Evolutionary conservation across 1,284 basidiomycete species (phyloP).

Genomic region (Ustilago sp.): DNA sequence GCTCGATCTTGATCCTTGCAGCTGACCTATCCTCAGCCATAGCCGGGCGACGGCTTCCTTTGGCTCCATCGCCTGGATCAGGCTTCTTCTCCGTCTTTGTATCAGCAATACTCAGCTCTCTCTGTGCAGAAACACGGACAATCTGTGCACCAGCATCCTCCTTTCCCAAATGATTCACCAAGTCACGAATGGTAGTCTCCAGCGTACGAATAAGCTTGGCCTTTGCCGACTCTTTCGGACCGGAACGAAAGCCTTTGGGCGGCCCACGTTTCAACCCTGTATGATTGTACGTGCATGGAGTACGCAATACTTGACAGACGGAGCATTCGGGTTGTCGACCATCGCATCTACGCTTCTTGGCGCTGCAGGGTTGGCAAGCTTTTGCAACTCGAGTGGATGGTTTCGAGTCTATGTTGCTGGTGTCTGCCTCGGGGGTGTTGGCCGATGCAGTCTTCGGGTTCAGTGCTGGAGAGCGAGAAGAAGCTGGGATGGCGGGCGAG

Average conservation of each 20-base stretch:
- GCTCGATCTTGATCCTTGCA: constrained; percentile 37
- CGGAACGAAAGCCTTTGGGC: constrained; percentile 62
- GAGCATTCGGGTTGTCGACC: constrained; percentile 62
- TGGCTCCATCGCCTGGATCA: background rate
- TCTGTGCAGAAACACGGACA: constrained; percentile 47
- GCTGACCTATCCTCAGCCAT: background rate
- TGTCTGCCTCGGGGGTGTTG: constrained; percentile 5
- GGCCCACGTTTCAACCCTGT: constrained; percentile 59
- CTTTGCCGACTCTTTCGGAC: constrained; percentile 58
- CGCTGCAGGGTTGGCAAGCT: constrained; percentile 60
- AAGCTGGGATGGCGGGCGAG: background rate
- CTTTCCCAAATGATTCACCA: constrained; percentile 54
- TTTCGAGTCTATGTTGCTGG: constrained; percentile 20
- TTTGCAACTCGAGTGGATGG: constrained; percentile 50
- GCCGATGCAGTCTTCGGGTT: background rate
- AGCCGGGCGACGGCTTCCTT: background rate
- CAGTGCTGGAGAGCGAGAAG: constrained; percentile 5
- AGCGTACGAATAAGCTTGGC: constrained; percentile 56
- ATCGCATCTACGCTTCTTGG: constrained; percentile 63
- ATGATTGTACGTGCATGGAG: constrained; percentile 59
- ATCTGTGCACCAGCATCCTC: constrained; percentile 54
- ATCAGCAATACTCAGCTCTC: constrained; percentile 33
- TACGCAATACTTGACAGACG: constrained; percentile 59
- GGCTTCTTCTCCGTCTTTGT: background rate
- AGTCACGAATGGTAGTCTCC: constrained; percentile 62